phyloP scores from a whole-genome alignment of 768 basidiomycete genomes.

The Amanita polypyramis region DNA sequence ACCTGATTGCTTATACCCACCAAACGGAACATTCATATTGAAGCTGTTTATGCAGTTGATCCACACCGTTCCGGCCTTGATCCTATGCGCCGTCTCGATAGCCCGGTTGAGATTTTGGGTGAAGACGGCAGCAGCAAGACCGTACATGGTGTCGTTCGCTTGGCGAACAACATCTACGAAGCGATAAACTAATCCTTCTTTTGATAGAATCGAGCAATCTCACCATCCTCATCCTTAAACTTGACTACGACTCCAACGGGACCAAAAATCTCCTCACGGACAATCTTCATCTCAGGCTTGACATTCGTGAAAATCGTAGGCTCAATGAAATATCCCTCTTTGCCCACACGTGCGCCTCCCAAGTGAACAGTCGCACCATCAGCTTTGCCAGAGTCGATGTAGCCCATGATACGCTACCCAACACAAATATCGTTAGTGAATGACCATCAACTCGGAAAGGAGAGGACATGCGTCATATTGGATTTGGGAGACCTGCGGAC shows the following conservation, averaged over 20 bases:
- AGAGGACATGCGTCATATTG: slow-evolving; percentile 50
- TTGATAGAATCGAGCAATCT: slow-evolving; percentile 6
- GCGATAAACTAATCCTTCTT: neutral
- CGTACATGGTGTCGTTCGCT: slow-evolving; percentile 69
- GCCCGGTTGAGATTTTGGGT: slow-evolving; percentile 70
- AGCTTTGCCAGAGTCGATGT: slow-evolving; percentile 63
- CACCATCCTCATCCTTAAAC: slow-evolving; percentile 47
- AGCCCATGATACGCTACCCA: slow-evolving; percentile 52
- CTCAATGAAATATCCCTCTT: slow-evolving; percentile 58
- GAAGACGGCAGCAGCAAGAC: slow-evolving; percentile 81
- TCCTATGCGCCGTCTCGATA: slow-evolving; percentile 55
- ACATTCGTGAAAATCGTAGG: slow-evolving; percentile 65
- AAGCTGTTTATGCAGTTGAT: slow-evolving; percentile 34
- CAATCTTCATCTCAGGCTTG: slow-evolving; percentile 58
- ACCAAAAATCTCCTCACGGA: slow-evolving; percentile 65
- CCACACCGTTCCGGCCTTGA: slow-evolving; percentile 72
- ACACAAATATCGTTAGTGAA: neutral
- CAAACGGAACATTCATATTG: slow-evolving; percentile 48
- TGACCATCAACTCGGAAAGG: neutral
- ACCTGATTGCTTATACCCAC: slow-evolving; percentile 67
- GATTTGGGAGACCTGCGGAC: slow-evolving; percentile 61
- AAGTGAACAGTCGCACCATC: slow-evolving; percentile 53
- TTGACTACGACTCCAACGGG: slow-evolving; percentile 65
- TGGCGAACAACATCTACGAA: slow-evolving; percentile 2
- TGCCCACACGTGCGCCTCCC: slow-evolving; percentile 51